Evolutionary conservation across 176 grass and related monocot species (phyloP).

Genomic region (Oryza meridionalis): DNA sequence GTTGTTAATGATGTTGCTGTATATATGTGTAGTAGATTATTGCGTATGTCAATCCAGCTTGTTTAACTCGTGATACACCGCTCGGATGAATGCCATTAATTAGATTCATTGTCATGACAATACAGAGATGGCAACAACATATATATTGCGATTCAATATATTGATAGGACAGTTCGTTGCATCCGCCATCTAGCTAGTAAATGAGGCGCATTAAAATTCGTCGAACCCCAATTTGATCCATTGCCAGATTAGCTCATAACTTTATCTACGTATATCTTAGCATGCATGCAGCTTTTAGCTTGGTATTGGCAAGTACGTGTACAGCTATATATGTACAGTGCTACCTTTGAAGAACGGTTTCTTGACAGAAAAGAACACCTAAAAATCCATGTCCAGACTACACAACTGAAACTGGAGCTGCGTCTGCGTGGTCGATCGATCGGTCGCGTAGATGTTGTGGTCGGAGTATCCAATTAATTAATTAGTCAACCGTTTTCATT

Average conservation of each 20-base stretch:
- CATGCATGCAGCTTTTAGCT: constrained; percentile 21
- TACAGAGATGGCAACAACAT: constrained; percentile 32
- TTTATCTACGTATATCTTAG: neutral
- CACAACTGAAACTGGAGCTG: neutral
- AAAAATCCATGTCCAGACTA: constrained; percentile 10
- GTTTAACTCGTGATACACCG: constrained; percentile 21
- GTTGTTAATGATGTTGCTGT: neutral
- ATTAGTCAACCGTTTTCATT: neutral
- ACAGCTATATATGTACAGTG: neutral
- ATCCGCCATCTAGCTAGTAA: constrained; percentile 56
- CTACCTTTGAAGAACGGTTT: neutral
- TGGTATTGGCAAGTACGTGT: neutral
- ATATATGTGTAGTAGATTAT: neutral
- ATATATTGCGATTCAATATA: constrained; percentile 50
- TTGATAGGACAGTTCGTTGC: constrained; percentile 59
- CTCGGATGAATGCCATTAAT: constrained; percentile 31
- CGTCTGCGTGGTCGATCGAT: neutral
- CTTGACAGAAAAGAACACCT: constrained; percentile 18
- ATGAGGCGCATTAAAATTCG: constrained; percentile 50
- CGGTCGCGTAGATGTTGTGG: neutral
- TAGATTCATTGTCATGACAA: constrained; percentile 42
- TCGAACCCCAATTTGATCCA: constrained; percentile 21
- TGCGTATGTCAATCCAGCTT: neutral
- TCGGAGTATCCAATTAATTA: neutral
- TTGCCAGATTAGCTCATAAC: constrained; percentile 41